These are phyloP conservation scores for Macaranga tanarius DNA, from an alignment of 441 rosid species.

Conservation along the genomic window DNA sequence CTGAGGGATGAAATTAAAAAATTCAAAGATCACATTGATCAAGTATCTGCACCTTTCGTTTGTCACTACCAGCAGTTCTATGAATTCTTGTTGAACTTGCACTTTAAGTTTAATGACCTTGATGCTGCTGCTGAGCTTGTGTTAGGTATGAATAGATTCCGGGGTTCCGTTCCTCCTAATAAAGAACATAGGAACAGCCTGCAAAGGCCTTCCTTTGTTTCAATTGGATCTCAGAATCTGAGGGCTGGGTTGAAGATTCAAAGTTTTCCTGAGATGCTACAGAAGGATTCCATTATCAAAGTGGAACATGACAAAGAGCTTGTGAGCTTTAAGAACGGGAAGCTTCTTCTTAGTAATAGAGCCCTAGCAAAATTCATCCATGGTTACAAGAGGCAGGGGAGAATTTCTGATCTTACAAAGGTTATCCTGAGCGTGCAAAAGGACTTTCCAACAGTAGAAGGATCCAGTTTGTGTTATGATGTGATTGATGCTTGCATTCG, in stretches of 20 bases:
- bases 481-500: slow-evolving; percentile 58
- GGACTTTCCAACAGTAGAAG: slow-evolving; percentile 21
- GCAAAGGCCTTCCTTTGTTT: slow-evolving; percentile 42
- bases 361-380: slow-evolving; percentile 62
- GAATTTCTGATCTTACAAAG: slow-evolving; percentile 52
- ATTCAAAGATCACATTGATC: slow-evolving; percentile 52
- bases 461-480: slow-evolving; percentile 42
- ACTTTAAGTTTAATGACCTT: slow-evolving; percentile 68
- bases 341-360: slow-evolving; percentile 45
- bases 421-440: slow-evolving; percentile 42
- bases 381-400: slow-evolving; percentile 52
- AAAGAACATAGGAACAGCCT: slow-evolving; percentile 26
- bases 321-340: slow-evolving; percentile 43
- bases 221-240: slow-evolving; percentile 68
- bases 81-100: slow-evolving; percentile 63
- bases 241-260: slow-evolving; percentile 57
- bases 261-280: slow-evolving; percentile 48
- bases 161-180: slow-evolving; percentile 22
- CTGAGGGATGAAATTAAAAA: slow-evolving; percentile 73
- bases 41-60: slow-evolving; percentile 39
- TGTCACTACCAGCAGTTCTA: slow-evolving; percentile 56
- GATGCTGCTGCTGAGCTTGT: slow-evolving; percentile 62
- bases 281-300: slow-evolving; percentile 43
- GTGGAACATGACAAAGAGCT: slow-evolving; percentile 40
- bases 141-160: slow-evolving; percentile 42